A percentile compares a stretch with the other conserved stretches of the same genome.
phyloP scores from a whole-genome alignment of 2,329 filamentous ascomycete genomes.

The Monosporascus sp. region DNA sequence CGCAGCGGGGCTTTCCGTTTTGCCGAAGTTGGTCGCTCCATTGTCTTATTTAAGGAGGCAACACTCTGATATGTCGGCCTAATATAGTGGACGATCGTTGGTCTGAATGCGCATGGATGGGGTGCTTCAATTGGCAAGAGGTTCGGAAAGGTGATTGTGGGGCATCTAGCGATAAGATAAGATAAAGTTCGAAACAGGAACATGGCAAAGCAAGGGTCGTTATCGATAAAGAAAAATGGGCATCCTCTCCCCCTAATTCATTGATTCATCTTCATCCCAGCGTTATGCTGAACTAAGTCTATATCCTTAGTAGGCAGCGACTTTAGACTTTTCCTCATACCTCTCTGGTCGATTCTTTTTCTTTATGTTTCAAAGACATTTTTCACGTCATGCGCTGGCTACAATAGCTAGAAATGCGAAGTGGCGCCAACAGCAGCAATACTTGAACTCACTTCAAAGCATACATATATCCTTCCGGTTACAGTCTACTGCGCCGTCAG shows the following conservation, averaged over 20 bases:
- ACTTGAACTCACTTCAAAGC: background rate
- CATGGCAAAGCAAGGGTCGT: background rate
- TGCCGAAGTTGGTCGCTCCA: conserved; percentile 22
- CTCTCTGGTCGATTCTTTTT: background rate
- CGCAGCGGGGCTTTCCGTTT: conserved; percentile 35
- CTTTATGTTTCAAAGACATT: background rate
- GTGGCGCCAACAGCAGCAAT: background rate
- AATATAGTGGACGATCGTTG: background rate
- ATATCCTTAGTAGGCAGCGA: too few relatives aligned
- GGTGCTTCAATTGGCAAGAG: too few relatives aligned
- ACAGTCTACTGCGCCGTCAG: background rate
- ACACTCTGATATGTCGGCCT: background rate
- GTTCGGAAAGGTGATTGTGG: background rate
- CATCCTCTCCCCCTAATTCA: background rate
- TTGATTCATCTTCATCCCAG: background rate
- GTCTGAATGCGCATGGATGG: background rate
- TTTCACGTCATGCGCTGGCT: background rate
- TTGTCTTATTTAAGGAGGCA: conserved; percentile 3
- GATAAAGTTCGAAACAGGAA: background rate
- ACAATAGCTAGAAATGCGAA: background rate
- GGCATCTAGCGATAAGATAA: background rate
- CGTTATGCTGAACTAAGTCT: too few relatives aligned
- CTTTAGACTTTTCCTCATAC: background rate
- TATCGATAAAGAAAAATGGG: background rate
- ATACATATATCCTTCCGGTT: background rate